Base-by-base conservation (phyloP, 305 asterid species). In the Rubia peregrina region DNA sequence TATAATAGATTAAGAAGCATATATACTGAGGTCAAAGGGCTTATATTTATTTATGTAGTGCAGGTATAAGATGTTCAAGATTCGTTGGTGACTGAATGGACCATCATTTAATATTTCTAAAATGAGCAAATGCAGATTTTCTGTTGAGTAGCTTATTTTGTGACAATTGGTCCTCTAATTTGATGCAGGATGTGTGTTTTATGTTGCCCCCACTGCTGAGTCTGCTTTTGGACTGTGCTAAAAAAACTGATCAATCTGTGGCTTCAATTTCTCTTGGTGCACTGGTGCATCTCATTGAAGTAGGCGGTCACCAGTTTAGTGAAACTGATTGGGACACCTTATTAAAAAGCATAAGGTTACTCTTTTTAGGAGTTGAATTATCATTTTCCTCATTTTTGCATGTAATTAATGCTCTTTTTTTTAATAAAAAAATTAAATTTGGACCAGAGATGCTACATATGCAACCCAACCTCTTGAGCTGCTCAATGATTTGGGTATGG, bases 241-340 rank as follows among this genome's bases (percentile, higher is more conserved):
- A 95, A 88, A 89, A 90, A 83, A 75, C 91, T 16, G 98, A 95
- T 86, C 97, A 95, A 63, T 82, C 97, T 64, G 97, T 95, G 71
- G 98, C 87, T 80, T 87, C 99, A 74, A 86, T 95, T 75, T 95
- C 99, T 74, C 77, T 95, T 79, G 98, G 95, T 80, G 99, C 98
- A 73, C 77, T 95, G 69, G 98, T 92, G 83, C 97, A 95, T 84
- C 98, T 95, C 78, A 83, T 86, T 76, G 99, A 95, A 81, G 98
- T 90, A 83, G 99, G 99, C 78, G 99, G 99, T 68, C 98, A 89
- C 83, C 99, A 95, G 77, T 95, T 95, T 81, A 95, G 95, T 79
- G 89, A 89, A 75, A 70, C 71, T 42, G 99, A 92, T 76, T 95
- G 99, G 99, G 90, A 95, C 81, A 95, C 98, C 78, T 82, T 95